Evolutionary conservation across 129 eudicot species (phyloP).

Genomic region (Helianthus annuus): HanXRQr2.0-SUNRISE NC_035434.2:107282953-107283452

Average conservation of each 20-base stretch:
- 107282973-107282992: slow-evolving; percentile 36
- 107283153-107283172: slow-evolving; percentile 31
- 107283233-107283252: no score
- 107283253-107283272: no score
- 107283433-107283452: no score
- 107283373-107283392: no score
- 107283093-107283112: slow-evolving; percentile 41
- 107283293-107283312: no score
- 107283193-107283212: not conserved
- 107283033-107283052: slow-evolving; percentile 50
- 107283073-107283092: slow-evolving; percentile 29
- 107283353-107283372: no score
- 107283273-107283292: no score
- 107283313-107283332: no score
- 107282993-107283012: slow-evolving; percentile 26
- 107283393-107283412: no score
- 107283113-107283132: slow-evolving; percentile 95
- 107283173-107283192: slow-evolving; percentile 38
- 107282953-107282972: slow-evolving; percentile 33
- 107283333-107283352: no score
- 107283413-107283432: no score
- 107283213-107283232: no score
- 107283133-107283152: slow-evolving; percentile 81
- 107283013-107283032: slow-evolving; percentile 43
- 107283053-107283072: slow-evolving; percentile 33